These are phyloP conservation scores for Ophiostoma pallidulum DNA, from an alignment of 2,329 filamentous ascomycete genomes.

Conservation along the genomic window DNA sequence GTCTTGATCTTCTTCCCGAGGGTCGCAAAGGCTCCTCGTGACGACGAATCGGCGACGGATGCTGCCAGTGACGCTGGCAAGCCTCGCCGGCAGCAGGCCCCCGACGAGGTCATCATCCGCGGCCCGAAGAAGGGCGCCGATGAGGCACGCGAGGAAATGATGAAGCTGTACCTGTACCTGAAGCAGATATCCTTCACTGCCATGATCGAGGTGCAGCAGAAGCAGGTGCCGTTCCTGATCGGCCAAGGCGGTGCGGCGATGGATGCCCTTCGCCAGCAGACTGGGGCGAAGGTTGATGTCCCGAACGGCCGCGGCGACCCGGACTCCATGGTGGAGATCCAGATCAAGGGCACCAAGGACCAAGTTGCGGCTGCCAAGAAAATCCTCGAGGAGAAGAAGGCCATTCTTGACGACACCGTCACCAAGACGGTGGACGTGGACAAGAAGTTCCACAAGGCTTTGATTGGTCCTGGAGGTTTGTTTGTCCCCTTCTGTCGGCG, in stretches of 20 bases:
- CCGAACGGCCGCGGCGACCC: constrained; percentile 68
- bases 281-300: constrained; percentile 85
- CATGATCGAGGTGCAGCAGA: constrained; percentile 77
- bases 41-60: constrained; percentile 63
- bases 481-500: too few relatives aligned
- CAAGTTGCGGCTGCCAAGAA: constrained; percentile 90
- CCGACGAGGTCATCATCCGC: constrained; percentile 84
- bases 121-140: constrained; percentile 91
- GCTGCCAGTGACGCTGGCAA: constrained; percentile 58
- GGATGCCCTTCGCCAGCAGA: constrained; percentile 76
- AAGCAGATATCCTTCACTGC: constrained; percentile 78
- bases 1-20: constrained; percentile 92
- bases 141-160: constrained; percentile 81
- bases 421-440: constrained; percentile 81
- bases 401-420: constrained; percentile 83
- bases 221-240: constrained; percentile 87
- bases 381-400: constrained; percentile 75
- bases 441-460: constrained; percentile 79
- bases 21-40: constrained; percentile 51
- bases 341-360: constrained; percentile 83
- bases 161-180: constrained; percentile 79
- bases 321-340: constrained; percentile 68
- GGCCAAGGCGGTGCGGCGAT: constrained; percentile 83
- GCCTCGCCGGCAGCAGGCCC: constrained; percentile 59
- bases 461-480: constrained; percentile 85